Evolutionary conservation across 2,329 filamentous ascomycete genomes (phyloP).

Genomic region (Cryphonectria parasitica): DNA sequence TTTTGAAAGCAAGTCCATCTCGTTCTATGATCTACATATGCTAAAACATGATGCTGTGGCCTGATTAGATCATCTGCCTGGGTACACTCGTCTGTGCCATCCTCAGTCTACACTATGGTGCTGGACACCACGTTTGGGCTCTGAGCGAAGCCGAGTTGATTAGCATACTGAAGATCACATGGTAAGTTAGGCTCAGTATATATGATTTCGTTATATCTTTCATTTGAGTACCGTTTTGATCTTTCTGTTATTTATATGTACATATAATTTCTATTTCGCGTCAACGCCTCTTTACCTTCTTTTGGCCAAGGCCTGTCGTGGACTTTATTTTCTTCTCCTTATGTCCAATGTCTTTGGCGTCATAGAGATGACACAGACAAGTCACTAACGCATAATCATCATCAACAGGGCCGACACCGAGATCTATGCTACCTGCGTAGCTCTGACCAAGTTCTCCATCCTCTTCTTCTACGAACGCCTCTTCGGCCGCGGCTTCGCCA

Average conservation of each 20-base stretch:
- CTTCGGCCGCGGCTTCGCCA: background rate
- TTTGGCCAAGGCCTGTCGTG: background rate
- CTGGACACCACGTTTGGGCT: slow-evolving; percentile 10
- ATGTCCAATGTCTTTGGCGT: background rate
- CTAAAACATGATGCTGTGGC: background rate
- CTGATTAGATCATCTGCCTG: background rate
- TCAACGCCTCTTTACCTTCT: background rate
- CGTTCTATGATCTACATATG: background rate
- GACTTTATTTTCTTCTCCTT: background rate
- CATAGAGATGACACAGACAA: background rate
- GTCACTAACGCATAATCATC: background rate
- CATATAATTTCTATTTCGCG: background rate
- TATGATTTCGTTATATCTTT: background rate
- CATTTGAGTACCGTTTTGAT: background rate
- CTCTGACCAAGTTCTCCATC: slow-evolving; percentile 9
- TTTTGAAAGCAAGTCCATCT: too few relatives aligned
- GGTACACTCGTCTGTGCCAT: background rate
- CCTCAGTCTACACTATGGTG: slow-evolving; percentile 2
- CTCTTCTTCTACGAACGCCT: slow-evolving; percentile 10
- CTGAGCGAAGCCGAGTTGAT: background rate
- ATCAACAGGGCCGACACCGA: slow-evolving; percentile 7
- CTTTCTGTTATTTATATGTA: background rate
- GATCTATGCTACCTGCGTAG: slow-evolving; percentile 2
- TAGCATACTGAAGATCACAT: background rate
- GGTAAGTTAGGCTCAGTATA: background rate